Percentiles rank a stretch among this genome's conserved stretches.
Conservation (phyloP, 1,284 basidiomycete genomes). For the Ustanciosporium gigantosporum region DNA sequence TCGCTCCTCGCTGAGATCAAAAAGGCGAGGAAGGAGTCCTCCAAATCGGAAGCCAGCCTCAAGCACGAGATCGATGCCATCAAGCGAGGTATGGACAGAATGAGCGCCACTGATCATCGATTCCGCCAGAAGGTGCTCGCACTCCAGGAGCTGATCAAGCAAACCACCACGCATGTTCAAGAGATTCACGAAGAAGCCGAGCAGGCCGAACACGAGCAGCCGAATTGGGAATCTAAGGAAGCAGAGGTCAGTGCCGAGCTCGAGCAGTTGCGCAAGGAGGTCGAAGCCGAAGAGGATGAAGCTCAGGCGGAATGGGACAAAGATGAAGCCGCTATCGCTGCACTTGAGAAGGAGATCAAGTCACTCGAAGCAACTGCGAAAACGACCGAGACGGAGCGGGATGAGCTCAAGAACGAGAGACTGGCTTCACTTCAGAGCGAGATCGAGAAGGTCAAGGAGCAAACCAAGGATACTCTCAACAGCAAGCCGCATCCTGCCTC, state of each 20-base stretch:
- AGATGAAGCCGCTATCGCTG: slow-evolving; percentile 29
- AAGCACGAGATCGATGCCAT: slow-evolving; percentile 51
- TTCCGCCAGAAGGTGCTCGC: slow-evolving; percentile 51
- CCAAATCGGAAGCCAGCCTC: slow-evolving; percentile 39
- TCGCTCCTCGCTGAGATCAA: slow-evolving; percentile 36
- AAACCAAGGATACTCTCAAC: slow-evolving; percentile 19
- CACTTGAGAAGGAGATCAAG: slow-evolving; percentile 36
- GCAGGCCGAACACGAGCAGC: slow-evolving; percentile 31
- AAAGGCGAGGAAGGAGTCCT: slow-evolving; percentile 44
- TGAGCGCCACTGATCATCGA: slow-evolving; percentile 45
- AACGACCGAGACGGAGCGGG: slow-evolving; percentile 20
- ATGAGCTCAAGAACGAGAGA: slow-evolving; percentile 33
- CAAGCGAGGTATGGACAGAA: slow-evolving; percentile 43
- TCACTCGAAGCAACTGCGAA: slow-evolving; percentile 15
- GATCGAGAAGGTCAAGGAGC: slow-evolving; percentile 29
- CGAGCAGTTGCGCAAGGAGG: slow-evolving; percentile 15
- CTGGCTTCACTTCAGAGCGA: slow-evolving; percentile 17
- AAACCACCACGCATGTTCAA: slow-evolving; percentile 39
- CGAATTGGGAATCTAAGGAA: slow-evolving; percentile 37
- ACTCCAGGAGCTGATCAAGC: slow-evolving; percentile 51
- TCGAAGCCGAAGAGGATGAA: slow-evolving; percentile 30
- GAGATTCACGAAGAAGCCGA: slow-evolving; percentile 46
- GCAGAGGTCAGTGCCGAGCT: slow-evolving; percentile 17
- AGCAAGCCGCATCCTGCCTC: neutral
- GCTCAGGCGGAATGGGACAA: slow-evolving; percentile 25